A percentile compares a stretch with the other conserved stretches of the same genome.
These are phyloP conservation scores for Candida berthetii DNA, from an alignment of 805 yeast species.

Conservation along the genomic window DNA sequence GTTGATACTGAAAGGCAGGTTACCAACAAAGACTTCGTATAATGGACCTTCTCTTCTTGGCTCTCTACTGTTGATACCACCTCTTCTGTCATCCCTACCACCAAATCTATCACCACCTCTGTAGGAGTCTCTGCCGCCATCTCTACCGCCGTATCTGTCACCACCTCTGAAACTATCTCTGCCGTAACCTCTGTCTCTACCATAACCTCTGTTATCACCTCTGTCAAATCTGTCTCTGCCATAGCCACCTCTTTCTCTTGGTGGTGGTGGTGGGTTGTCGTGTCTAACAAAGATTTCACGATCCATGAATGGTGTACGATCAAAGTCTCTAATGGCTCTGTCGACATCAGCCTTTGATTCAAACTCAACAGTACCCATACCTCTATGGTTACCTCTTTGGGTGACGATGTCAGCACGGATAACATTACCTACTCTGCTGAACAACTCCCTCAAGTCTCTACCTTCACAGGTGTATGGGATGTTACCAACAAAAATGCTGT, in stretches of 20 bases:
- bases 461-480: slow-evolving; percentile 61
- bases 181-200: slow-evolving; percentile 1
- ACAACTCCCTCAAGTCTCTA: slow-evolving; percentile 51
- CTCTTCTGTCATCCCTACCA: slow-evolving; percentile 14
- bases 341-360: slow-evolving; percentile 56
- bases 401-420: slow-evolving; percentile 80
- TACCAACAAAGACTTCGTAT: slow-evolving; percentile 67
- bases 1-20: slow-evolving; percentile 72
- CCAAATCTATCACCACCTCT: slow-evolving; percentile 10
- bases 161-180: not conserved
- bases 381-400: slow-evolving; percentile 74
- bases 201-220: slow-evolving; percentile 15
- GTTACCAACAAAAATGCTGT: slow-evolving; percentile 70
- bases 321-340: slow-evolving; percentile 63
- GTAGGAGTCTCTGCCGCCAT: slow-evolving; percentile 2
- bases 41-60: slow-evolving; percentile 22
- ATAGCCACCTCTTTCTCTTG: slow-evolving; percentile 10
- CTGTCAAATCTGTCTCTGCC: slow-evolving; percentile 18
- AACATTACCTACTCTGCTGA: slow-evolving; percentile 57
- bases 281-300: slow-evolving; percentile 86
- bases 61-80: slow-evolving; percentile 9
- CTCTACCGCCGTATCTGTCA: slow-evolving; percentile 1
- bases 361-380: slow-evolving; percentile 90
- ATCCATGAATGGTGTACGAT: slow-evolving; percentile 59
- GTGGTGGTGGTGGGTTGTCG: slow-evolving; percentile 74